A percentile compares a stretch with the other conserved stretches of the same genome.
phyloP scores from a whole-genome alignment of 768 basidiomycete genomes.

The Tylopilus cervinicoccineus region DNA sequence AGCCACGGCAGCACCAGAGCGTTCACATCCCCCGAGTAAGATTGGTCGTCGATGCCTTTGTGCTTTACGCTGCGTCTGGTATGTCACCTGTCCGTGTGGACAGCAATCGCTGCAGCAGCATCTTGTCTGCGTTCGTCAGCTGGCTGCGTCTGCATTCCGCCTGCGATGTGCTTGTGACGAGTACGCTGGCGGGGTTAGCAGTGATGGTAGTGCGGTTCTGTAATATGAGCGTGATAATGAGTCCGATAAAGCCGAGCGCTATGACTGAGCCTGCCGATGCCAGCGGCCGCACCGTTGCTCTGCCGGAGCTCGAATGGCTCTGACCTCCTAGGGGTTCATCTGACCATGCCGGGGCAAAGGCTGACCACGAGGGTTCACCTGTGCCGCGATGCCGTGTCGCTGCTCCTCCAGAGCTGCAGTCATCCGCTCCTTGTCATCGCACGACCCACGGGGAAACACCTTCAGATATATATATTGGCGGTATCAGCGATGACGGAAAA shows the following conservation, averaged over 20 bases:
- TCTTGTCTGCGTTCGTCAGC: slow-evolving; percentile 58
- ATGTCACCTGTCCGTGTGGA: slow-evolving; percentile 7
- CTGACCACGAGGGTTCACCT: too few species aligned
- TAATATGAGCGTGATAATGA: too few species aligned
- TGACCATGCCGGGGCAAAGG: too few species aligned
- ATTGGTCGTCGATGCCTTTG: slow-evolving; percentile 65
- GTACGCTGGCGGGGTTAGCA: too few species aligned
- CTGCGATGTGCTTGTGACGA: slow-evolving; percentile 70
- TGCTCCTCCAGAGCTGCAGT: neutral
- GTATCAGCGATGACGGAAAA: neutral
- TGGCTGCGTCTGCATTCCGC: slow-evolving; percentile 75
- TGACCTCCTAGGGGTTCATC: too few species aligned
- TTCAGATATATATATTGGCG: slow-evolving; percentile 5
- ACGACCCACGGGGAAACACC: too few species aligned
- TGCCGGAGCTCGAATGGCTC: too few species aligned
- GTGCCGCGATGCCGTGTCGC: neutral
- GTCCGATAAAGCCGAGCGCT: neutral
- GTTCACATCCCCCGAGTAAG: too few species aligned
- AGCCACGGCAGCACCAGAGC: too few species aligned
- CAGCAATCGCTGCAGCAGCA: slow-evolving; percentile 64
- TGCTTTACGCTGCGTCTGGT: slow-evolving; percentile 67
- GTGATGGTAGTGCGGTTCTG: too few species aligned
- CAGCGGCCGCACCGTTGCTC: too few species aligned
- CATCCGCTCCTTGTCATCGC: neutral
- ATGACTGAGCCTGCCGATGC: neutral